Evolutionary conservation across 176 grass and related monocot species (phyloP).

Genomic region (Guadua angustifolia): DNA sequence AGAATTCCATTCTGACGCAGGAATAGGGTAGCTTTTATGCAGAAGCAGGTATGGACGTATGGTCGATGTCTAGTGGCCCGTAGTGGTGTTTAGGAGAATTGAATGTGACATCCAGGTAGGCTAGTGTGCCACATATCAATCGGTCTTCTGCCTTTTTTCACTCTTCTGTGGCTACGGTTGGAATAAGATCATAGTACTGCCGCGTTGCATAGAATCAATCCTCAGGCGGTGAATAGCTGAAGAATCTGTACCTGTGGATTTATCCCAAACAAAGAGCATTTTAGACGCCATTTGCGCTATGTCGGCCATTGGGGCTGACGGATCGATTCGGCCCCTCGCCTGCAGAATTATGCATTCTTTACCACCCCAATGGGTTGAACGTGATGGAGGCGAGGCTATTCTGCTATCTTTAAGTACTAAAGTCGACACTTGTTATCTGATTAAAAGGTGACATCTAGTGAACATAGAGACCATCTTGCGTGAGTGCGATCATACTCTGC

Average conservation of each 20-base stretch:
- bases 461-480: no score
- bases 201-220: background rate
- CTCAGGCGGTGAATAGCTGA: background rate
- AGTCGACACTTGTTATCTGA: no score
- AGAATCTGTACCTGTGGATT: constrained; percentile 12
- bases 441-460: no score
- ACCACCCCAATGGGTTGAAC: no score
- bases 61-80: no score
- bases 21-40: background rate
- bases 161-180: background rate
- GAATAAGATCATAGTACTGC: background rate
- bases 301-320: background rate
- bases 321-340: background rate
- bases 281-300: background rate
- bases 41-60: background rate
- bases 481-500: no score
- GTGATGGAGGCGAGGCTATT: no score
- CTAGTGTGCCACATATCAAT: no score
- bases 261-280: background rate
- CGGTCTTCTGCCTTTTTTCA: background rate
- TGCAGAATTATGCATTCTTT: background rate
- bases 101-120: constrained; percentile 37
- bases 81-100: background rate
- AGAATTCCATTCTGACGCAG: background rate
- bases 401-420: no score